A percentile compares a stretch with the other conserved stretches of the same genome.
These are phyloP conservation scores for Nannochloropsis granulata DNA, from an alignment of 108 stramenopile species.

Conservation along the genomic window DNA sequence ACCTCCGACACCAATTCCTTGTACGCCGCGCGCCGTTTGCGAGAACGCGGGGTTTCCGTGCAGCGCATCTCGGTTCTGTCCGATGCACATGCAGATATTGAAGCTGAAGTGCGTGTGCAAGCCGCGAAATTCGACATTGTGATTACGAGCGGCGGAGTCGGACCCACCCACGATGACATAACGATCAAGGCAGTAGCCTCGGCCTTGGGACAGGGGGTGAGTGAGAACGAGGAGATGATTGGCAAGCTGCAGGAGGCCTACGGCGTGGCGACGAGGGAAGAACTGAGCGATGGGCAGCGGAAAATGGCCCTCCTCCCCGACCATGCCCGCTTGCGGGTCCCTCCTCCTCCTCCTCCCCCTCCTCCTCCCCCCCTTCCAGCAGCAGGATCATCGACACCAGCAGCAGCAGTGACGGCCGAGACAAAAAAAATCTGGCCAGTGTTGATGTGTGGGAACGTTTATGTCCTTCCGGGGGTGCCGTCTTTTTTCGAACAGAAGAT, in stretches of 20 bases:
- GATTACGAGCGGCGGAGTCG: constrained; percentile 85
- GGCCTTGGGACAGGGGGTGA: constrained; percentile 42
- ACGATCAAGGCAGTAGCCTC: constrained; percentile 74
- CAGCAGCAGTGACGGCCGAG: constrained; percentile 46
- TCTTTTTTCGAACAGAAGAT: constrained; percentile 68
- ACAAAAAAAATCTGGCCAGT: constrained; percentile 48
- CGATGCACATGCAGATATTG: constrained; percentile 60
- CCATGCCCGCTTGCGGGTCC: constrained; percentile 31
- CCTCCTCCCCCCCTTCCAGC: not conserved
- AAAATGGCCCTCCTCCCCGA: constrained; percentile 40
- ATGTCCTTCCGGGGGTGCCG: constrained; percentile 84
- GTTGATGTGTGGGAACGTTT: constrained; percentile 60
- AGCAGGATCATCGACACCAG: not conserved
- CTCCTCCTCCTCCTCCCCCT: constrained; percentile 6
- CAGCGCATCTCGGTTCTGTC: constrained; percentile 62
- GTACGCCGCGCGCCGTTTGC: constrained; percentile 56
- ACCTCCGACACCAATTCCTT: constrained; percentile 70
- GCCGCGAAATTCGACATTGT: constrained; percentile 52
- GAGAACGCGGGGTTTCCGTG: constrained; percentile 51
- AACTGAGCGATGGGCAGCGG: constrained; percentile 55
- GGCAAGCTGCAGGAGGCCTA: constrained; percentile 38
- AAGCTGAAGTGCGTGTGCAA: constrained; percentile 45
- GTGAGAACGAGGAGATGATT: constrained; percentile 68
- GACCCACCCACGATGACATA: constrained; percentile 92
- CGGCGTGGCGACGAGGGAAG: constrained; percentile 14